Evolutionary conservation across 2,329 filamentous ascomycete species (phyloP).

Genomic region (Talaromyces sp.): DNA sequence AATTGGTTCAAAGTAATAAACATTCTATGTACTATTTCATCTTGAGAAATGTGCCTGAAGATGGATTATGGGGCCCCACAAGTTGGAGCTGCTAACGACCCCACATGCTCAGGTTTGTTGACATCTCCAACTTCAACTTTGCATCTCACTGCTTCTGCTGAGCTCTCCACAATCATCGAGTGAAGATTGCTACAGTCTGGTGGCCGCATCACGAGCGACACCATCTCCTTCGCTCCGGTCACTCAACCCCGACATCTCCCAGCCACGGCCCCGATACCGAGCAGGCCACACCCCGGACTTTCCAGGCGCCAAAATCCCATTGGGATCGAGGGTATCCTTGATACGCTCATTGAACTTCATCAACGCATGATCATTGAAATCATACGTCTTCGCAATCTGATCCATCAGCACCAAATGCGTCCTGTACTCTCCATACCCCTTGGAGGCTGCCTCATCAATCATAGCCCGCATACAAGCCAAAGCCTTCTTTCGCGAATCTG

Average conservation of each 20-base stretch:
- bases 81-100: background rate
- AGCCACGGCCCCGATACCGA: slow-evolving; percentile 14
- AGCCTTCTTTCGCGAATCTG: slow-evolving; percentile 10
- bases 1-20: background rate
- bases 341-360: slow-evolving; percentile 47
- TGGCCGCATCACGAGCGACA: slow-evolving; percentile 10
- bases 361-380: slow-evolving; percentile 43
- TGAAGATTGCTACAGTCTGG: slow-evolving; percentile 8
- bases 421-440: slow-evolving; percentile 20
- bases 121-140: slow-evolving; percentile 5
- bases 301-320: slow-evolving; percentile 50
- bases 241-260: slow-evolving; percentile 15
- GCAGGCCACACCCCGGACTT: slow-evolving; percentile 48
- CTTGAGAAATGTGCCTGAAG: background rate
- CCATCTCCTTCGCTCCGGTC: slow-evolving; percentile 10
- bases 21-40: background rate
- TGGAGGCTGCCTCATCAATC: slow-evolving; percentile 15
- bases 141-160: background rate
- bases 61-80: slow-evolving; percentile 2
- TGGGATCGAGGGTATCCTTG: slow-evolving; percentile 51
- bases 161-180: slow-evolving; percentile 2
- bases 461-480: slow-evolving; percentile 17
- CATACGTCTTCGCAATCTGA: slow-evolving; percentile 45
- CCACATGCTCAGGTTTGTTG: background rate
- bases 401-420: slow-evolving; percentile 21